phyloP scores from a whole-genome alignment of 768 basidiomycete species.

The Termitomyces sp. region DNA sequence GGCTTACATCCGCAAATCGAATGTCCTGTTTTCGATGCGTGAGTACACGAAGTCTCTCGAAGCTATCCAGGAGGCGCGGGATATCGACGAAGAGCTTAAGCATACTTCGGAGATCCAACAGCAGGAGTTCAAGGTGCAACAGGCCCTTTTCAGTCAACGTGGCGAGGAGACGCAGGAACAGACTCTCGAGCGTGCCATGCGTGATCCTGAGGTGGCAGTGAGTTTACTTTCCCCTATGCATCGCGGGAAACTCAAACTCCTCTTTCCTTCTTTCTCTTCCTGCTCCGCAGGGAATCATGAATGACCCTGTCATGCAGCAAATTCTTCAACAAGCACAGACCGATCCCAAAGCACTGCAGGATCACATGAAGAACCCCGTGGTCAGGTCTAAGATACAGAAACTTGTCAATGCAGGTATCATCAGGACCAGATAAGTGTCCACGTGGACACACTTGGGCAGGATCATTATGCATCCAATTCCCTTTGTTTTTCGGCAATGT shows the following conservation, averaged over 20 bases:
- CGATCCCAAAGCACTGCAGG: constrained; percentile 84
- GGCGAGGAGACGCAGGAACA: constrained; percentile 88
- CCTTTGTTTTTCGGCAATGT: neutral
- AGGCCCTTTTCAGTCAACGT: constrained; percentile 74
- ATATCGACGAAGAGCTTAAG: constrained; percentile 76
- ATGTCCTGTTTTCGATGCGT: constrained; percentile 84
- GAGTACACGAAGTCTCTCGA: constrained; percentile 87
- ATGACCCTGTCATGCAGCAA: constrained; percentile 88
- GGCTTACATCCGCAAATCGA: constrained; percentile 91
- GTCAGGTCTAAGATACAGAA: constrained; percentile 83
- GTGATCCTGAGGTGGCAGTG: constrained; percentile 93
- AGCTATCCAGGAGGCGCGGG: constrained; percentile 70
- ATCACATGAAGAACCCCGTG: constrained; percentile 92
- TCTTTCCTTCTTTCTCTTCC: constrained; percentile 2
- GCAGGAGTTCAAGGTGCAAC: constrained; percentile 75
- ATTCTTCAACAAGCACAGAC: constrained; percentile 92
- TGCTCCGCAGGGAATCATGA: constrained; percentile 65
- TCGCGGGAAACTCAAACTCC: neutral
- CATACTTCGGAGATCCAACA: constrained; percentile 80
- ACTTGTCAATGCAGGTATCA: constrained; percentile 89
- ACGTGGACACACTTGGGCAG: neutral
- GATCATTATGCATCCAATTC: neutral
- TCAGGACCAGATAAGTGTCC: constrained; percentile 65
- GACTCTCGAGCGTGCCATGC: constrained; percentile 90
- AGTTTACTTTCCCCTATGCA: constrained; percentile 27